Base-by-base conservation (phyloP, 176 grass and related monocot genomes). In the Tillandsia fasciculata region DNA sequence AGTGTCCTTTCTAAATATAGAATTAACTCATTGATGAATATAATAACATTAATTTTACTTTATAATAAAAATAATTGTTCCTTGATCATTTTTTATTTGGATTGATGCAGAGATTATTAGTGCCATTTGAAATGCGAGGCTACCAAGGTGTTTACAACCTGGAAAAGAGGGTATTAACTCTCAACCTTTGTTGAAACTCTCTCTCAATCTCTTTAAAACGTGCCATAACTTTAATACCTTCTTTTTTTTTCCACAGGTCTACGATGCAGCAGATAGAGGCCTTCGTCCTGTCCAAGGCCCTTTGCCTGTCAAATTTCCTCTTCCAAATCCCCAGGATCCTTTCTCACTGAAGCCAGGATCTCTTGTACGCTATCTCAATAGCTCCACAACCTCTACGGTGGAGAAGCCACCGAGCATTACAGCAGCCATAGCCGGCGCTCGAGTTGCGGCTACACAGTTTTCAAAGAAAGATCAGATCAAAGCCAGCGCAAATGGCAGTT, bases 81-180 rank as follows among this genome's bases (percentile, higher is more conserved):
- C 14, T 20, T 67, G 48, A 64, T 42, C 4, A 10, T 51, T 47
- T 22, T 5, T 6, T 63, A n/a, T 17, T 67, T 27, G n/a, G 5
- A 50, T 56, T 73, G 49, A 5, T 84, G 72, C 78, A 96, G 92
- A 91, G 65, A 52, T 22, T 96, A 65, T 75, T 91, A 13, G 79
- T 91, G 72, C 92, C 92, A 12, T 96, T 96, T 27, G 92, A 91
- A 73, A 96, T 96, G 92, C 83, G 85, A 5, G 92, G 92, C 33
- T 82, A 80, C 63, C 92, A 91, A 70, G 75, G 88, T 26, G 92
- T 91, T 51, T 96, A 96, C 75, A 96, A 91, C 75, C 67, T 96
- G 63, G 88, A 88, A 72, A 86, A 69, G 77, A 78, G 65, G 83
- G 91, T 96, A 63, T 49, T 49, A 3, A 2, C 10, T 23, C 65